A percentile compares a stretch with the other conserved stretches of the same genome.
Evolutionary conservation across 1,284 basidiomycete genomes (phyloP).

Genomic region (Boletellus dicymbophilus): DNA sequence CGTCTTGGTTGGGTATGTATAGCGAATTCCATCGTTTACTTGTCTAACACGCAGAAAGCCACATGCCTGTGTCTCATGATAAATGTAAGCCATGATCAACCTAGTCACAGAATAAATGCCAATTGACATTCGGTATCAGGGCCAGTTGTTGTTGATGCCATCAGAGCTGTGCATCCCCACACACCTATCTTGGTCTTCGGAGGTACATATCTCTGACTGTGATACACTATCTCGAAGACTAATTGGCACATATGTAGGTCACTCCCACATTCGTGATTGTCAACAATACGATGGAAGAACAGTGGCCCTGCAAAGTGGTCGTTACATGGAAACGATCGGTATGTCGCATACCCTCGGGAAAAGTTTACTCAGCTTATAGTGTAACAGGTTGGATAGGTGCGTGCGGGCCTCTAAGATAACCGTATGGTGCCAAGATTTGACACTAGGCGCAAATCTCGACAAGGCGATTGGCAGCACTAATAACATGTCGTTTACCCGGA

Average conservation of each 20-base stretch:
- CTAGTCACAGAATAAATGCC: background rate
- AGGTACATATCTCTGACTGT: constrained; percentile 34
- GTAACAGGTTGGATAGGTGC: constrained; percentile 36
- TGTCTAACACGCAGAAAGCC: constrained; percentile 37
- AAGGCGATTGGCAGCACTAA: constrained; percentile 36
- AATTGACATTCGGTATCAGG: constrained; percentile 37
- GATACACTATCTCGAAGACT: background rate
- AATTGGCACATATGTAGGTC: constrained; percentile 41
- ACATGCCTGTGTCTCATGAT: constrained; percentile 69
- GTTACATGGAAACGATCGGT: constrained; percentile 89
- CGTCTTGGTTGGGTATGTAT: constrained; percentile 62
- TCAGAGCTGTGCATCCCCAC: constrained; percentile 68
- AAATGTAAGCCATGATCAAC: constrained; percentile 47
- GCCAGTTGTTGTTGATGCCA: constrained; percentile 71
- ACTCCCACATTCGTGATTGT: constrained; percentile 81
- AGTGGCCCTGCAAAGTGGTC: constrained; percentile 77
- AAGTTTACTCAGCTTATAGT: background rate
- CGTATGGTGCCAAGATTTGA: background rate
- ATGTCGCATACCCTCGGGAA: constrained; percentile 13
- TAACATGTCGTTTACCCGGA: constrained; percentile 62
- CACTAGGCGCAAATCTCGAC: constrained; percentile 53
- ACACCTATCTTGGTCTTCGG: constrained; percentile 84
- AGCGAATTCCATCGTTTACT: background rate
- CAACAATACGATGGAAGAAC: constrained; percentile 61
- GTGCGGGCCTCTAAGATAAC: background rate